Base-by-base conservation (phyloP, 177 flowering plant species). In the Telopea speciosissima region DNA sequence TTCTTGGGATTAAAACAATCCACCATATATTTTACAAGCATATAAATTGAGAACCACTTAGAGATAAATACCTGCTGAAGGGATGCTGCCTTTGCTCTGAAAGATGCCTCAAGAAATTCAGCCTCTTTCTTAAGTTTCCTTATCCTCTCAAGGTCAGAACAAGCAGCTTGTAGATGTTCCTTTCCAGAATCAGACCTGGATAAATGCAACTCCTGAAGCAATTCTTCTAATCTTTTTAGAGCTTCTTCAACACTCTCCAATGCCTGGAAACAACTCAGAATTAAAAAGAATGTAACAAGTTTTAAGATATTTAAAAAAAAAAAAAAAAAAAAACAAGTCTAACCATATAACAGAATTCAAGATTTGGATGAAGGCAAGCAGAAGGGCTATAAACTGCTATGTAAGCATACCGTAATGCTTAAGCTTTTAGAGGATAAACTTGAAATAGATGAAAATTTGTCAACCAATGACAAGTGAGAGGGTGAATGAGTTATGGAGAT, bases 111-210 rank as follows among this genome's bases (percentile, higher is more conserved):
- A 52, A 96, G 83, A 87, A 93, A 93, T 72, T 96, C 99, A 66
- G 99, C 96, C 78, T 96, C 97, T 80, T 95, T 95, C 77, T 96
- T 96, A 42, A 96, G 95, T 75, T 87, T 91, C 71, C 99, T 83
- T 71, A 96, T 93, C 76, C 84, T 91, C 85, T 96, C 99, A 68
- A 96, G 96, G 76, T 96, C 98, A 77, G 95, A 88, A 76, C 98
- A 96, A 74, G 97, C 98, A 78, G 97, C 99, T 84, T 90, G 83
- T 49, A 93, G 65, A 73, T 93, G 96, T 80, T 96, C 92, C 76
- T 89, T 92, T 71, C 88, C 92, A 78, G 96, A 77, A 71, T 73
- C 79, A 40, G 95, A 82, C 75, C 93, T 89, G 68, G 94, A 88
- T 42, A 88, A 88, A 81, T 96, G 94, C 65, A 86, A 77, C 79